phyloP scores from a whole-genome alignment of 1,284 basidiomycete genomes.

The Cryptococcus sp. region DNA sequence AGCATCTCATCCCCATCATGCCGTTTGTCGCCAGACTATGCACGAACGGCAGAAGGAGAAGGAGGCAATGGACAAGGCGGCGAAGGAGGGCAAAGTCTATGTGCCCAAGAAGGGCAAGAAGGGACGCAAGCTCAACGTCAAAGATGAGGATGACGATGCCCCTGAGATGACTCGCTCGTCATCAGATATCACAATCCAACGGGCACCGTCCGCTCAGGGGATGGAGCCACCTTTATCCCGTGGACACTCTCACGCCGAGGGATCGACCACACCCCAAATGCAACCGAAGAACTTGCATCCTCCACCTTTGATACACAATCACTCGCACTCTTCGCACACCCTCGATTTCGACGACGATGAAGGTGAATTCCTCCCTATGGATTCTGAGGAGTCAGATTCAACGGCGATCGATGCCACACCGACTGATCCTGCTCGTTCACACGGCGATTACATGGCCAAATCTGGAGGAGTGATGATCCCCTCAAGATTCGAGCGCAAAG shows the following conservation, averaged over 20 bases:
- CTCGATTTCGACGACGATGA: constrained; percentile 32
- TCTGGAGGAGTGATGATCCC: constrained; percentile 14
- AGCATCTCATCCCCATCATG: constrained; percentile 42
- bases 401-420: constrained; percentile 4
- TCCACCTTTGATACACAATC: constrained; percentile 6
- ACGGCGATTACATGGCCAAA: constrained; percentile 1
- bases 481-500: constrained; percentile 22
- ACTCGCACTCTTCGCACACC: constrained; percentile 1
- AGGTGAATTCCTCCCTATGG: constrained; percentile 38
- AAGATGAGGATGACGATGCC: constrained; percentile 23
- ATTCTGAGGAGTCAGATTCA: constrained; percentile 2
- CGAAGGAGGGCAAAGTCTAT: constrained; percentile 42
- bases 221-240: neutral
- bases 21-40: constrained; percentile 43
- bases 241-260: constrained; percentile 1
- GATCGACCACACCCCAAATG: constrained; percentile 16
- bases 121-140: constrained; percentile 27
- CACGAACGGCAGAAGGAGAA: constrained; percentile 46
- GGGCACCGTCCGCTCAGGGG: constrained; percentile 3
- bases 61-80: constrained; percentile 44
- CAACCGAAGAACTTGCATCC: constrained; percentile 8
- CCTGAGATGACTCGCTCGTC: constrained; percentile 26
- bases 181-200: constrained; percentile 14
- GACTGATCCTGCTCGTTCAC: constrained; percentile 6
- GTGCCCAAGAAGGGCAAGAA: constrained; percentile 51